These are phyloP conservation scores for Hygrophila difformis DNA, from an alignment of 257 asterid genomes.

Conservation along the genomic window DNA sequence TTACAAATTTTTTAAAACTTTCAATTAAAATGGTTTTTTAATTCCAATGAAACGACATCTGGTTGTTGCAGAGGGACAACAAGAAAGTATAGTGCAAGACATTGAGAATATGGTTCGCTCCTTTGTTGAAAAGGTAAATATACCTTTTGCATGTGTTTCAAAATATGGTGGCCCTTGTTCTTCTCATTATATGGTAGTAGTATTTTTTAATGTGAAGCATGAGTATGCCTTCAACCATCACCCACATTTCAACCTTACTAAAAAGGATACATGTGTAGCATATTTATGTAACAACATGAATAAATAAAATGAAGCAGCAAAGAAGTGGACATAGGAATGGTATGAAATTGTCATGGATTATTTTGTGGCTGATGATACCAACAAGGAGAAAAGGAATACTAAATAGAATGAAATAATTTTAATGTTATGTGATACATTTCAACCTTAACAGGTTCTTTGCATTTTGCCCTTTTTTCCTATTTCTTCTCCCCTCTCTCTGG, in stretches of 20 bases:
- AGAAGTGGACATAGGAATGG: too few species aligned
- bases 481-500: too few species aligned
- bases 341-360: too few species aligned
- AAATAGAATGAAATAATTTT: too few species aligned
- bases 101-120: slow-evolving; percentile 89
- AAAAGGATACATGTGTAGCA: background rate
- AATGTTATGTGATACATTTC: too few species aligned
- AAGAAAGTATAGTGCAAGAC: slow-evolving; percentile 76
- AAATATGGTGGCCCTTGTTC: background rate
- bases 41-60: slow-evolving; percentile 9
- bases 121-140: slow-evolving; percentile 74
- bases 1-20: background rate
- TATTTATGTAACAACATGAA: background rate
- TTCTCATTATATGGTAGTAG: background rate
- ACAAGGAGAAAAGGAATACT: too few species aligned
- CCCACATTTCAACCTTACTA: background rate
- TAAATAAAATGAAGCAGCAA: too few species aligned
- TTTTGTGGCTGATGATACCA: too few species aligned
- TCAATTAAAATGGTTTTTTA: slow-evolving; percentile 7
- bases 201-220: background rate
- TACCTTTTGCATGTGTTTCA: background rate
- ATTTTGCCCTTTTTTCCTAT: too few species aligned
- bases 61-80: slow-evolving; percentile 77
- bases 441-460: too few species aligned
- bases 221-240: background rate